Base-by-base conservation (phyloP, 2,329 filamentous ascomycete species). In the Hypocrella siamensis region DNA sequence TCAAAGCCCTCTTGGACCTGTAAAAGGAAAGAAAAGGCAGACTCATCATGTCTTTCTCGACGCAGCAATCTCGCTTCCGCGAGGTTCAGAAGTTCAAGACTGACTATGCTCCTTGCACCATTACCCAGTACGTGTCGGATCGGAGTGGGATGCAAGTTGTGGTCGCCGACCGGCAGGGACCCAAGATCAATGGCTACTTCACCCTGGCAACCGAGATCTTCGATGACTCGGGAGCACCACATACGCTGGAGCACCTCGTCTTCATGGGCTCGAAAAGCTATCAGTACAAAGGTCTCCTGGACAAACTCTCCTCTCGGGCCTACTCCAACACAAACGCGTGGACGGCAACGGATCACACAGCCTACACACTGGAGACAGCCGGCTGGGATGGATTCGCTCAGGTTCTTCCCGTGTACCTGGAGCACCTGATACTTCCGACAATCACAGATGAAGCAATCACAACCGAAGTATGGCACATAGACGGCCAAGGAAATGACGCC, bases 381-480 rank as follows among this genome's bases (percentile, higher is more conserved):
- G 90, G 90, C 2, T 98, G 90, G 88, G 85, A 93, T 45, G 88
- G 88, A 7, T 98, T 98, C 49, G 78, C 86, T 2, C 83, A 93
- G 52, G 92, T 96, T 34, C 61, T 98, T 14, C 90, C 90, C 1
- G 77, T 96, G 26, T 98, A 98, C 44, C 68, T 98, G 2, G 92
- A 98, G 54, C 90, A 98, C 58, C 68, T 98, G 19, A 72, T 98
- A 39, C 63, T 92, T 7, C 90, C 90, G 0, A 93, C 84, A 6
- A 64, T 98, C 38, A 96, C 86, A 1, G 88, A 98, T 53, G 80
- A 86, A 34, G 84, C 75, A 9, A 94, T 92, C 51, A 79, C 88
- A 41, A 98, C 90, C 3, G 90, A 98, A 54, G 90, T 98, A 2
- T 85, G 93, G 59, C 90, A 98, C 51, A 72, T 98, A 34, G 84